Conservation (phyloP, 2,329 filamentous ascomycete genomes). For the Fusarium pseudoanthophilum region DNA sequence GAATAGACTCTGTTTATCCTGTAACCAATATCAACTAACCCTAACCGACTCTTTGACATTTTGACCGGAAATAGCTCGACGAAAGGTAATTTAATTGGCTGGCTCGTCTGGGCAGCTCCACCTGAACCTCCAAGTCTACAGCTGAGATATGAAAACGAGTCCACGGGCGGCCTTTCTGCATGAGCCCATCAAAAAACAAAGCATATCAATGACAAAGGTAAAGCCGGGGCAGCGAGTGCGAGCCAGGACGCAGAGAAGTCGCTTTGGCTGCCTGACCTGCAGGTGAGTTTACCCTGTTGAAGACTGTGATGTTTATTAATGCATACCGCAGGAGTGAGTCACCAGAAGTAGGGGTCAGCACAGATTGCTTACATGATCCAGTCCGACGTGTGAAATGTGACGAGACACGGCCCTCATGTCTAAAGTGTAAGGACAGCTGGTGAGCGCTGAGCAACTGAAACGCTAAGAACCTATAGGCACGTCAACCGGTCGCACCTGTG, state of each 20-base stretch:
- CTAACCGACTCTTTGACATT: not conserved
- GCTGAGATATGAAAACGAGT: not conserved
- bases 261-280: not conserved
- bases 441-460: not conserved
- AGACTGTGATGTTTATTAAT: not conserved
- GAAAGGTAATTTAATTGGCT: not conserved
- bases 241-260: not conserved
- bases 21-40: no score
- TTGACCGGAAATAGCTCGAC: fast-evolving
- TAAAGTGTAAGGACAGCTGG: not conserved
- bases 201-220: not conserved
- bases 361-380: not conserved
- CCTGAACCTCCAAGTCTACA: not conserved
- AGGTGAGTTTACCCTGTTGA: not conserved
- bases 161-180: not conserved
- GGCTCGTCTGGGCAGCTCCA: not conserved
- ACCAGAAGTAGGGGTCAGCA: not conserved
- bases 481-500: not conserved
- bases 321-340: not conserved
- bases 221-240: not conserved
- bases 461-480: not conserved
- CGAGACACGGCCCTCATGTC: not conserved
- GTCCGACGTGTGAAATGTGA: not conserved
- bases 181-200: not conserved
- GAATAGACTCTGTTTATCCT: no score